Evolutionary conservation across 768 basidiomycete species (phyloP).

Genomic region (Lactifluus rugatus): DNA sequence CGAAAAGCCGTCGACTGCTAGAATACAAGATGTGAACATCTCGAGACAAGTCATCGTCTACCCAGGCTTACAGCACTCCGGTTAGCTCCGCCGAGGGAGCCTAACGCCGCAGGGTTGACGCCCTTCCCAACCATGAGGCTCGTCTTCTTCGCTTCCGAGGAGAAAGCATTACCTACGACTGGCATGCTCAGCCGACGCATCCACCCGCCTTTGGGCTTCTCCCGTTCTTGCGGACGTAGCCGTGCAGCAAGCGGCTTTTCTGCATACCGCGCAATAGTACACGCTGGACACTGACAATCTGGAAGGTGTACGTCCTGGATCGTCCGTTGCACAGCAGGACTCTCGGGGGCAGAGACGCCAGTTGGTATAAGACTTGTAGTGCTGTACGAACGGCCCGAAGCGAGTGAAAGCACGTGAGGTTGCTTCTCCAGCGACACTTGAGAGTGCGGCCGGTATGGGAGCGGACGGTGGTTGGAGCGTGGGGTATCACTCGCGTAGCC

Average conservation of each 20-base stretch:
- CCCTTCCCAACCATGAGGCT: conserved; percentile 1
- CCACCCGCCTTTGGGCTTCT: conserved; percentile 61
- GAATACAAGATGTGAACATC: not conserved
- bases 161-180: conserved; percentile 44
- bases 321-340: conserved; percentile 16
- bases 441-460: conserved; percentile 4
- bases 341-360: conserved; percentile 23
- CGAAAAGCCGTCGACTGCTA: not conserved
- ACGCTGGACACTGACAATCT: conserved; percentile 57
- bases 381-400: conserved; percentile 32
- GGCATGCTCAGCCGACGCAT: conserved; percentile 74
- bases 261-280: conserved; percentile 49
- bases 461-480: conserved; percentile 22
- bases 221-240: conserved; percentile 37
- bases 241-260: conserved; percentile 29
- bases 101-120: not conserved
- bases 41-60: not conserved
- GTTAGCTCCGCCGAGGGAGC: conserved; percentile 11
- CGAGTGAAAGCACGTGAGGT: conserved; percentile 12
- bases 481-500: conserved; percentile 25
- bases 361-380: conserved; percentile 32
- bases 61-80: conserved; percentile 9
- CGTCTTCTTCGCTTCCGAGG: conserved; percentile 44
- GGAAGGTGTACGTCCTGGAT: conserved; percentile 38
- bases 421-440: conserved; percentile 10